Base-by-base conservation (phyloP, 257 asterid species). In the Nicotiana knightiana region DNA sequence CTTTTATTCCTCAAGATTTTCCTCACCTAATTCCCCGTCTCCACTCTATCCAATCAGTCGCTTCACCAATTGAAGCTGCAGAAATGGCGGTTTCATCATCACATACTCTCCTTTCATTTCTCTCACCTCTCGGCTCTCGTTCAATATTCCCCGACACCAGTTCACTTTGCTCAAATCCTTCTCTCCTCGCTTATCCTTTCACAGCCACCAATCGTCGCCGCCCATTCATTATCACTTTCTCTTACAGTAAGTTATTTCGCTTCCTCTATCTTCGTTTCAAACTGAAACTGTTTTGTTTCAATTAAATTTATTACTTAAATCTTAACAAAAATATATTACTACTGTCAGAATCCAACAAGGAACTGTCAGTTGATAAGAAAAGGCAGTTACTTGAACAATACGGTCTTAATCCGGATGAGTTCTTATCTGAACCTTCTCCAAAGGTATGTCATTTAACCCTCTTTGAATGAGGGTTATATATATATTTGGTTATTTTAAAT, bases 331-430 rank as follows among this genome's bases (percentile, higher is more conserved):
- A 76, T 3, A 28, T 55, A 26, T 5, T 28, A 3, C 35, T 61
- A n/a, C 3, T 82, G 55, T 66, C 91, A 96, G 99, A 90, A 85
- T 86, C 97, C 65, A 90, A 81, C 67, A 89, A 78, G 57, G 94
- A 86, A 81, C 55, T 35, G 2, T 83, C 86, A 67, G 76, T 78
- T 77, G 95, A 91, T 37, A 76, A 88, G 87, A 89, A 89, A 76
- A 88, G 97, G 39, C 93, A 93, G 86, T 84, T 92, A 48, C 91
- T 96, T 66, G 94, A 96, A 84, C 88, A 81, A 67, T 93, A 91
- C 82, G 98, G 98, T 68, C 87, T 94, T 32, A 87, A 94, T 86
- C 97, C 94, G 3, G 98, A 94, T 71, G 93, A 89, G 16, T 89
- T 51, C 85, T 89, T 92, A 61, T 85, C 98, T 73, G 89, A 92